phyloP scores from a whole-genome alignment of 169 alveolate genomes.

The Besnoitia besnoiti region DNA sequence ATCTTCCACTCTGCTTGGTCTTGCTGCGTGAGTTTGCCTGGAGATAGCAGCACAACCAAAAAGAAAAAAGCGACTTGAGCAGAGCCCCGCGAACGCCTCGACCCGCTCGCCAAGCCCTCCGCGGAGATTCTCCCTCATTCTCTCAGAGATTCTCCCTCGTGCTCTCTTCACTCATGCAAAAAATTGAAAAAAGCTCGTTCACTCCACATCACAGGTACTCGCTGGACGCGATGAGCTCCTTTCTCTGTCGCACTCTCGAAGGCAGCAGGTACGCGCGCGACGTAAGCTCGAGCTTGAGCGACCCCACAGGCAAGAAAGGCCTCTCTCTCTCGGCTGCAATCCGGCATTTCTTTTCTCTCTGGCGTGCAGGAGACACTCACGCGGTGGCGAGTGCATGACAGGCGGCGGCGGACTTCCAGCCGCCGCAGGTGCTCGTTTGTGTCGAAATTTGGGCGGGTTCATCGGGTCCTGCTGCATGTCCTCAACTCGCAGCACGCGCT shows the following conservation, averaged over 20 bases:
- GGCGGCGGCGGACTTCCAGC: slow-evolving; percentile 68
- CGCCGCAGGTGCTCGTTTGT: slow-evolving; percentile 90
- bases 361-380: neutral
- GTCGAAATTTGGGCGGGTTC: slow-evolving; percentile 94
- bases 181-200: too few relatives aligned
- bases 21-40: slow-evolving; percentile 93
- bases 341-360: neutral
- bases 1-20: slow-evolving; percentile 97
- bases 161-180: too few relatives aligned
- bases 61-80: neutral
- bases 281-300: too few relatives aligned
- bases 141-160: too few relatives aligned
- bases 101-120: neutral
- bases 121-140: neutral
- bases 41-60: slow-evolving; percentile 64
- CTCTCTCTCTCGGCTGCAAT: neutral
- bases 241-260: too few relatives aligned
- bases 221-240: too few relatives aligned
- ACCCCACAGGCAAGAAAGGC: too few relatives aligned
- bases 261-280: too few relatives aligned
- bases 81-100: neutral
- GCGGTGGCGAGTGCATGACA: slow-evolving; percentile 63
- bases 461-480: slow-evolving; percentile 93
- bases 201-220: too few relatives aligned
- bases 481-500: slow-evolving; percentile 89